These are phyloP conservation scores for Sporisorium exsertum DNA, from an alignment of 1,284 basidiomycete species.

Conservation along the genomic window DNA sequence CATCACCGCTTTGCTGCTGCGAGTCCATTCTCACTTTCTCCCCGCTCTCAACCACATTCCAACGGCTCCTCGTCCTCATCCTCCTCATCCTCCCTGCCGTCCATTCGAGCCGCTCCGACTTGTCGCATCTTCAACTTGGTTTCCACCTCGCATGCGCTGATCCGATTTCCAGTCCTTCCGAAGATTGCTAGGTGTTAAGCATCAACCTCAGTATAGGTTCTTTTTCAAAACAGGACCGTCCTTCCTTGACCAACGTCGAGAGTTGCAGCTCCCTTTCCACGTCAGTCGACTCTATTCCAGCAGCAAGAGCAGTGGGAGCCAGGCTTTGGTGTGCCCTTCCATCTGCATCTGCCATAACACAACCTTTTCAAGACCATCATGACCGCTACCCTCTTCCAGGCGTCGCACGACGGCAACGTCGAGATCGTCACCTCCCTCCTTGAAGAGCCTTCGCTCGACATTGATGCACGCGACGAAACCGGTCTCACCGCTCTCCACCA, in stretches of 20 bases:
- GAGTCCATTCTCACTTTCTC: not conserved
- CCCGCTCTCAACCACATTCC: not conserved
- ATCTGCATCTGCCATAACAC: constrained; percentile 21
- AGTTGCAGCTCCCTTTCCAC: constrained; percentile 8
- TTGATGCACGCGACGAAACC: constrained; percentile 52
- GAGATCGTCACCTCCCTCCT: constrained; percentile 53
- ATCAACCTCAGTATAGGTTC: not conserved
- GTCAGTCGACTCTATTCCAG: not conserved
- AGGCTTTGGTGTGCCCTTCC: constrained; percentile 43
- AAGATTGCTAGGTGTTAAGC: too few relatives aligned
- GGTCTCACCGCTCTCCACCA: constrained; percentile 52
- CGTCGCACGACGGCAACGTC: constrained; percentile 57
- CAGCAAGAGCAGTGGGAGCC: constrained; percentile 35
- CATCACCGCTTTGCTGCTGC: not conserved
- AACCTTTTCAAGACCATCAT: constrained; percentile 29
- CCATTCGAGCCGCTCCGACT: not conserved
- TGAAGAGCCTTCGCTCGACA: constrained; percentile 47
- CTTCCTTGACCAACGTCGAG: not conserved
- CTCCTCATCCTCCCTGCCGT: not conserved
- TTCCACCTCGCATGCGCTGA: too few relatives aligned
- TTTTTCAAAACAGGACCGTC: not conserved
- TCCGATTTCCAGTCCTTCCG: too few relatives aligned
- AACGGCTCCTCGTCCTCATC: not conserved
- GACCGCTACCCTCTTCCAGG: constrained; percentile 59
- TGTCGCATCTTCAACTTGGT: not conserved